Conservation (phyloP, 352 stramenopile genomes). For the Peronospora farinosa region DNA sequence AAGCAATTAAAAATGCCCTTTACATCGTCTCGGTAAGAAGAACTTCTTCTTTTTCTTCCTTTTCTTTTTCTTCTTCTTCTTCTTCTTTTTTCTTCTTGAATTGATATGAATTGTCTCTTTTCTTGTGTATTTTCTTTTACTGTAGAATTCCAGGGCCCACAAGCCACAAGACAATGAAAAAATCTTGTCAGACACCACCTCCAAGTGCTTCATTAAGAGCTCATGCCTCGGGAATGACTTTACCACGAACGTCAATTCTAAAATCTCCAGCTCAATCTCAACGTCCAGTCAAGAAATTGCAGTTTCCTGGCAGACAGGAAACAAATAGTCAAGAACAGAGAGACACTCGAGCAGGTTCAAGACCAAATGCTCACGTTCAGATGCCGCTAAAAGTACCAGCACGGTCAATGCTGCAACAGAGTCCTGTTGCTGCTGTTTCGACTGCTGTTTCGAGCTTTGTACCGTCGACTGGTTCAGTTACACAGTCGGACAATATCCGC, state of each 20-base stretch:
- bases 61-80: neutral
- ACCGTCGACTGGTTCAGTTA: slow-evolving; percentile 1
- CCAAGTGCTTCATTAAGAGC: slow-evolving; percentile 13
- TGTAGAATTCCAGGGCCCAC: slow-evolving; percentile 24
- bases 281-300: slow-evolving; percentile 17
- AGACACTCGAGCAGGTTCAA: neutral
- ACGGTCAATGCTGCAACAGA: slow-evolving; percentile 1
- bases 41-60: no score
- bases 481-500: slow-evolving; percentile 57
- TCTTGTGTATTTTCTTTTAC: neutral
- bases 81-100: neutral
- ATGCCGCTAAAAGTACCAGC: neutral
- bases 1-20: no score
- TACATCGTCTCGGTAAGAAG: slow-evolving; percentile 29
- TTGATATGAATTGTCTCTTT: neutral
- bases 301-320: slow-evolving; percentile 10
- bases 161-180: slow-evolving; percentile 14
- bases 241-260: neutral
- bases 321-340: slow-evolving; percentile 16
- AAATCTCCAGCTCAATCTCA: slow-evolving; percentile 17
- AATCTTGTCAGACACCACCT: slow-evolving; percentile 21
- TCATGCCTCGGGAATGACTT: slow-evolving; percentile 2
- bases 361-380: slow-evolving; percentile 1
- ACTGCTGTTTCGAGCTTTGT: slow-evolving; percentile 9
- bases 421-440: neutral